Evolutionary conservation across 208 protist species (phyloP), one percentile per base, ranked within the genome.

Genomic region (Strigomonas oncopelti): DNA sequence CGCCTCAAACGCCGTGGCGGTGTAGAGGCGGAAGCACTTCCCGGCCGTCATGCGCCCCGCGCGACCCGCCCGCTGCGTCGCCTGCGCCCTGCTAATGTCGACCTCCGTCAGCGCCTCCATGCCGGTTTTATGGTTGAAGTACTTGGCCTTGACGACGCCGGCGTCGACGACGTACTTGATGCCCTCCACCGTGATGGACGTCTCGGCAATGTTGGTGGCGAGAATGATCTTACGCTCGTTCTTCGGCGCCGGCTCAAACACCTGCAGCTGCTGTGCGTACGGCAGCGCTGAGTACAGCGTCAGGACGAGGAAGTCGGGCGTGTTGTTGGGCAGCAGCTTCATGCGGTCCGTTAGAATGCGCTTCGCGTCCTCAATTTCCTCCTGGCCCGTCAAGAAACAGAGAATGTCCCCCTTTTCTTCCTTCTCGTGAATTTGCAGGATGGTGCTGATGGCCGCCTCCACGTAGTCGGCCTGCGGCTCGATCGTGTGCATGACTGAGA

Each of bases 191-290:
- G 99, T 99, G 24, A 99, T 88, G 32, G 98, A 99, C 4, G 99
- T 99, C 70, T 99, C 98, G 34, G 98, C 98, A 73, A 99, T 99
- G 83, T 99, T 99, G 36, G 98, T 99, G 0, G 98, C 97, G 9
- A 99, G 75, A 38, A 99, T 97, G 2, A 98, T 86, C 73, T 98
- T 98, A 61, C 97, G 86, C 27, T 87, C 77, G 0, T 84, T 83
- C 0, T 64, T 69, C 8, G 93, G 85, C 28, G 92, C 85, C 0
- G 95, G 90, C 65, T 99, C 97, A 73, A 99, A 99, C 42, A 98
- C 98, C 13, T 84, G 84, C 27, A 96, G 69, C 73, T 99, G 98
- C 78, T 98, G 85, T 64, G 98, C 97, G 48, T 98, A 97, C 32
- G 98, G 98, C 73, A 99, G 87, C 22, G 92, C 97, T 0, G 97